These are phyloP conservation scores for Colletotrichum nymphaeae DNA, from an alignment of 2,329 filamentous ascomycete species.

Conservation along the genomic window DNA sequence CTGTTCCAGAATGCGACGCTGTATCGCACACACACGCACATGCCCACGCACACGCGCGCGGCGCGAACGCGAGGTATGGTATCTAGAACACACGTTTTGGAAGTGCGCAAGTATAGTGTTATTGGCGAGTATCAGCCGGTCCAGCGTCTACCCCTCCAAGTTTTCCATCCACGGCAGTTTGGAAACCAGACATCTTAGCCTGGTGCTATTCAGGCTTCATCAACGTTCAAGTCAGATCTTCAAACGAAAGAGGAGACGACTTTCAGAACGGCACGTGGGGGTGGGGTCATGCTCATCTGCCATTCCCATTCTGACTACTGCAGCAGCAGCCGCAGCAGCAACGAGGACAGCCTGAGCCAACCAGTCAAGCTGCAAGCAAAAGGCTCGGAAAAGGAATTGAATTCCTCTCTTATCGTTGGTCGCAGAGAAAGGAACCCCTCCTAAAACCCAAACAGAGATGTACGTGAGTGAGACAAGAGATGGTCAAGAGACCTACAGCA, in stretches of 20 bases:
- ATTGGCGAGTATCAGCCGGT: neutral
- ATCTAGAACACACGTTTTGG: neutral
- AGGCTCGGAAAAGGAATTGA: neutral
- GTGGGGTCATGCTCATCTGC: neutral
- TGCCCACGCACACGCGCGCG: neutral
- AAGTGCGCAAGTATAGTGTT: neutral
- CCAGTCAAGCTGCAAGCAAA: neutral
- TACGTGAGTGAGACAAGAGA: slow-evolving; percentile 1
- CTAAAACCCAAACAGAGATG: neutral
- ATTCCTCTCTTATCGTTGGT: slow-evolving; percentile 6
- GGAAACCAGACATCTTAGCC: neutral
- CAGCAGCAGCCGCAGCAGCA: neutral
- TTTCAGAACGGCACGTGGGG: slow-evolving; percentile 5
- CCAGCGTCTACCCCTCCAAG: slow-evolving; percentile 1
- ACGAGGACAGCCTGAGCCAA: neutral
- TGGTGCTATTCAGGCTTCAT: neutral
- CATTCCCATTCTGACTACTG: neutral
- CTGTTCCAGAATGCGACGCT: neutral
- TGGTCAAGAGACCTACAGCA: neutral
- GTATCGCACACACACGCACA: too few relatives aligned
- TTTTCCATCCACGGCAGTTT: neutral
- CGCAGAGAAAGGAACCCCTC: neutral
- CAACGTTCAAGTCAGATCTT: neutral
- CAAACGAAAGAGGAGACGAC: neutral
- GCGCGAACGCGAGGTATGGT: neutral